These are phyloP conservation scores for Penicillium maclennaniae DNA, from an alignment of 495 filamentous ascomycete species.

Conservation along the genomic window DNA sequence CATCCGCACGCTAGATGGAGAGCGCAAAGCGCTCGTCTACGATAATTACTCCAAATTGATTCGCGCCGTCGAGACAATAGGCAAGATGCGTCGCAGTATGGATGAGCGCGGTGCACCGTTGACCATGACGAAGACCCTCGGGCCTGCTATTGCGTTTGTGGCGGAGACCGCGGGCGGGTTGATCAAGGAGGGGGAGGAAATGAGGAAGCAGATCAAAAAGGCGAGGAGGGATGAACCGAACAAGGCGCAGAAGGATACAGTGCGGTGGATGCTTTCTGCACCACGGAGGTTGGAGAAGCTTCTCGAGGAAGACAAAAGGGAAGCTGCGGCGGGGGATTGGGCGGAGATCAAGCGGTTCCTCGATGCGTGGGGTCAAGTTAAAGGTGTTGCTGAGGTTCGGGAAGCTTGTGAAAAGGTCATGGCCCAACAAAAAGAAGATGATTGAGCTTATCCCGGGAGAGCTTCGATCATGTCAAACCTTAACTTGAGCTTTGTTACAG, in stretches of 20 bases:
- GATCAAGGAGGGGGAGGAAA: slow-evolving; percentile 50
- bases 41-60: slow-evolving; percentile 98
- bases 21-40: slow-evolving; percentile 94
- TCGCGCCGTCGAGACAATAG: slow-evolving; percentile 89
- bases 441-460: slow-evolving; percentile 19
- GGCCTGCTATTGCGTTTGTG: slow-evolving; percentile 74
- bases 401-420: slow-evolving; percentile 57
- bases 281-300: slow-evolving; percentile 49
- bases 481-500: background rate
- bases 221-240: slow-evolving; percentile 36
- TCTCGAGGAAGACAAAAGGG: slow-evolving; percentile 45
- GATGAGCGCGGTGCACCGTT: slow-evolving; percentile 44
- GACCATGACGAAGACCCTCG: slow-evolving; percentile 59
- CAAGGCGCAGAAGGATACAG: slow-evolving; percentile 59
- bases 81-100: slow-evolving; percentile 56
- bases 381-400: slow-evolving; percentile 57
- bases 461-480: background rate
- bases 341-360: slow-evolving; percentile 44
- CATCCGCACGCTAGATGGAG: slow-evolving; percentile 85
- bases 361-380: slow-evolving; percentile 55
- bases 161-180: slow-evolving; percentile 70
- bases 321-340: slow-evolving; percentile 60
- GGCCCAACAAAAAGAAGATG: slow-evolving; percentile 24
- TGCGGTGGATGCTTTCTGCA: slow-evolving; percentile 65
- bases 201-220: slow-evolving; percentile 32